Evolutionary conservation across 192 early-diverging fungal genomes (phyloP).

Genomic region (Podila verticillata): DNA sequence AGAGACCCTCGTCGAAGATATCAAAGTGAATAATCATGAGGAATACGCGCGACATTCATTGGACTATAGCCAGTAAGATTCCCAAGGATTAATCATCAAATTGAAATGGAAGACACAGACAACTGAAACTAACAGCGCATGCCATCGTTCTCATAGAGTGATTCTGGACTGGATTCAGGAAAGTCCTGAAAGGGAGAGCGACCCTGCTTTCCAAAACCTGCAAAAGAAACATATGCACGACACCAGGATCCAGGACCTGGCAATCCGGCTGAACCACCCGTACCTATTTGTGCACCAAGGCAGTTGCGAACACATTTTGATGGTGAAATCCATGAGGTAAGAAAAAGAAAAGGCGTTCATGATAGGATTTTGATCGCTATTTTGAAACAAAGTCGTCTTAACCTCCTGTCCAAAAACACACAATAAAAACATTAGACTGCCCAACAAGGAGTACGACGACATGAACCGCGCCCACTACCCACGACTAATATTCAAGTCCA

Average conservation of each 20-base stretch:
- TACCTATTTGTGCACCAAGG: slow-evolving; percentile 85
- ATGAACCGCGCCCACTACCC: slow-evolving; percentile 62
- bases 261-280: slow-evolving; percentile 68
- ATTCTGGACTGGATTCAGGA: slow-evolving; percentile 79
- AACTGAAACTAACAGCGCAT: neutral
- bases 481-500: slow-evolving; percentile 61
- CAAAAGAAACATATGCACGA: slow-evolving; percentile 67
- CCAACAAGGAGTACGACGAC: slow-evolving; percentile 56
- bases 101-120: neutral
- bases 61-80: slow-evolving; percentile 72
- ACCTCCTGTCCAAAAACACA: neutral
- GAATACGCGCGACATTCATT: slow-evolving; percentile 15
- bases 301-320: slow-evolving; percentile 79
- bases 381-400: too few relatives aligned
- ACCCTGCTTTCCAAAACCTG: slow-evolving; percentile 58
- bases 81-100: neutral
- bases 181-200: slow-evolving; percentile 55
- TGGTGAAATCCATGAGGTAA: slow-evolving; percentile 73
- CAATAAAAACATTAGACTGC: slow-evolving; percentile 4
- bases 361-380: neutral
- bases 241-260: slow-evolving; percentile 68
- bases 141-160: slow-evolving; percentile 40
- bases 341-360: neutral
- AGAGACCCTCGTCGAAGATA: slow-evolving; percentile 16
- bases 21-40: slow-evolving; percentile 17